Percentiles rank a stretch among this genome's conserved stretches.
Conservation (phyloP, 1,139 yeast species). For the Sugiyamaella castrensis region DNA sequence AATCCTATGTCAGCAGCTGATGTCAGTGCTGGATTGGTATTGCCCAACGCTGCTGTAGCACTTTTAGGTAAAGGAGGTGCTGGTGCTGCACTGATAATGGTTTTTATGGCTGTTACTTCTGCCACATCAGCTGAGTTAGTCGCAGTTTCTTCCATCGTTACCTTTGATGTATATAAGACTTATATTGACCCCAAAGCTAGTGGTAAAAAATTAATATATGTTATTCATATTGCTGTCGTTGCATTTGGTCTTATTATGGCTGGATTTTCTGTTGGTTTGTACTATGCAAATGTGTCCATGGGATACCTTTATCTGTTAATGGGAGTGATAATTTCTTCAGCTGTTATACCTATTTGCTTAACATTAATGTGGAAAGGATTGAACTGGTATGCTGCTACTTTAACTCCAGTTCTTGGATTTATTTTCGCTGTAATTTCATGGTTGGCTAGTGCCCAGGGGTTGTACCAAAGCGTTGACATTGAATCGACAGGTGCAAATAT, state of each 20-base stretch:
- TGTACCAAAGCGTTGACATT: conserved; percentile 47
- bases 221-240: conserved; percentile 65
- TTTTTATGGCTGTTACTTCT: conserved; percentile 73
- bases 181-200: conserved; percentile 75
- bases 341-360: conserved; percentile 72
- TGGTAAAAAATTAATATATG: conserved; percentile 64
- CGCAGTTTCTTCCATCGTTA: conserved; percentile 78
- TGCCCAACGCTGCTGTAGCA: conserved; percentile 85
- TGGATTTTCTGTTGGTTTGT: conserved; percentile 75
- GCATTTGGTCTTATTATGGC: conserved; percentile 70
- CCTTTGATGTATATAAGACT: conserved; percentile 79
- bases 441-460: conserved; percentile 45
- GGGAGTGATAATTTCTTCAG: conserved; percentile 86
- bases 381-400: conserved; percentile 46
- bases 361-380: conserved; percentile 68
- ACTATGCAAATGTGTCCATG: conserved; percentile 79
- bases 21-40: conserved; percentile 74
- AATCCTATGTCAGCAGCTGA: conserved; percentile 57
- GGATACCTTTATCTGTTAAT: conserved; percentile 66
- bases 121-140: conserved; percentile 72
- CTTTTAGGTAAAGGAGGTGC: conserved; percentile 86
- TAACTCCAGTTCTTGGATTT: conserved; percentile 50
- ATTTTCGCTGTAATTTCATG: conserved; percentile 47
- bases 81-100: conserved; percentile 67
- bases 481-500: conserved; percentile 69